Percentiles rank a stretch among this genome's conserved stretches.
These are phyloP conservation scores for Glaciozyma martinii DNA, from an alignment of 768 basidiomycete genomes.

Conservation along the genomic window DNA sequence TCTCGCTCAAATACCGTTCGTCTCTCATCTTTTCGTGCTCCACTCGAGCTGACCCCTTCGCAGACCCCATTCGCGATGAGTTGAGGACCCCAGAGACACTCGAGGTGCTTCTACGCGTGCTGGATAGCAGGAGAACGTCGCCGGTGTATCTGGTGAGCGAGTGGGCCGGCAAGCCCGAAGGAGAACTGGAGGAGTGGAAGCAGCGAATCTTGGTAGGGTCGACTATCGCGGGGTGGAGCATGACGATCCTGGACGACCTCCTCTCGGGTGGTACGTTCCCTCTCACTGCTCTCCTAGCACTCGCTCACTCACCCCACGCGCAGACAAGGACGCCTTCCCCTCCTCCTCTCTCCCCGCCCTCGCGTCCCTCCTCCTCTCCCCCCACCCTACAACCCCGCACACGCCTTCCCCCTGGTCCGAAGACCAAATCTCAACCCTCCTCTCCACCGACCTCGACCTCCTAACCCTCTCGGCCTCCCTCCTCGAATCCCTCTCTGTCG, in stretches of 20 bases:
- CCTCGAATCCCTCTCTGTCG: conserved; percentile 23
- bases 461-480: conserved; percentile 19
- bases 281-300: too few relatives aligned
- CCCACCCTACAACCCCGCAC: not conserved
- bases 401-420: not conserved
- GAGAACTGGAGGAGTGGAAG: not conserved
- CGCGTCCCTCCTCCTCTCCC: not conserved
- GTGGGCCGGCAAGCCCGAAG: not conserved
- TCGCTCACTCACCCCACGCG: not conserved
- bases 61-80: conserved; percentile 25
- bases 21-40: too few relatives aligned
- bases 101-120: conserved; percentile 9
- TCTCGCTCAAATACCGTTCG: conserved; percentile 28
- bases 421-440: conserved; percentile 4
- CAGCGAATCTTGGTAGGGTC: conserved; percentile 1
- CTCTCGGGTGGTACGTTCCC: conserved; percentile 3
- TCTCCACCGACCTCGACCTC: conserved; percentile 29
- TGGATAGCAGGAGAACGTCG: conserved; percentile 9
- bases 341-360: conserved; percentile 11
- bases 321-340: conserved; percentile 24
- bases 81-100: not conserved
- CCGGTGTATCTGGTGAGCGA: conserved; percentile 8
- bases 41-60: too few relatives aligned
- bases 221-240: conserved; percentile 16
- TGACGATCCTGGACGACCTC: conserved; percentile 28